Base-by-base conservation (phyloP, 2,329 filamentous ascomycete genomes). In the Raffaelea ambrosiae region DNA sequence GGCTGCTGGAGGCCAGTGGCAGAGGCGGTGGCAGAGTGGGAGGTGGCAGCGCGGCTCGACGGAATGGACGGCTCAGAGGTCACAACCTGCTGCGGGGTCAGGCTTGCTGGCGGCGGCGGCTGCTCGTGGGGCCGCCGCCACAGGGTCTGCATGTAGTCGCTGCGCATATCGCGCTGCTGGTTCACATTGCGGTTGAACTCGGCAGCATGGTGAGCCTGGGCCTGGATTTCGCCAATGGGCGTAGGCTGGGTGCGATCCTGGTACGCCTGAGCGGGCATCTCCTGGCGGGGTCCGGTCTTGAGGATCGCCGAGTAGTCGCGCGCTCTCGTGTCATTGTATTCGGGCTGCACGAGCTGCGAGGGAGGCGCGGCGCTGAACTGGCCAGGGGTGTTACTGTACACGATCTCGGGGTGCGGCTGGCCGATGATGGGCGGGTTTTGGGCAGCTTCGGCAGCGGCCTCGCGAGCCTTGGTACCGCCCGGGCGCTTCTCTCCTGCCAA, bases 401-500 rank as follows among this genome's bases (percentile, higher is more conserved):
- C 86, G 59, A 95, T 88, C 66, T 95, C 87, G 47, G 85, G 83
- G 60, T 93, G 88, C 26, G 84, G 80, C 47, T 84, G 74, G 46
- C 81, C 77, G 46, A 85, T 71, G 46, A 81, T 58, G 51, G 77
- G 77, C 43, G 77, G 79, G 56, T 72, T 79, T 60, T 76, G 74
- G 69, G 53, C 59, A 21, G 83, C 84, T 41, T 87, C 84, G 14
- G 85, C 81, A 18, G 83, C 84, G 40, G 86, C 84, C 68, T 95
- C 88, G 60, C 91, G 78, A 52, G 86, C 86, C 69, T 94, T 95
- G 50, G 88, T 83, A 36, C 87, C 90, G 47, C 93, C 93, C 5
- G 93, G 93, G 54, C 93, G 78, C 72, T 98, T 97, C 68, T 98
- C 93, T 38, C 93, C 93, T 4, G 93, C 93, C 44, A 90, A 76